A percentile compares a stretch with the other conserved stretches of the same genome.
phyloP scores from a whole-genome alignment of 2,329 filamentous ascomycete species.

The Pseudocercospora pini-densiflorae region DNA sequence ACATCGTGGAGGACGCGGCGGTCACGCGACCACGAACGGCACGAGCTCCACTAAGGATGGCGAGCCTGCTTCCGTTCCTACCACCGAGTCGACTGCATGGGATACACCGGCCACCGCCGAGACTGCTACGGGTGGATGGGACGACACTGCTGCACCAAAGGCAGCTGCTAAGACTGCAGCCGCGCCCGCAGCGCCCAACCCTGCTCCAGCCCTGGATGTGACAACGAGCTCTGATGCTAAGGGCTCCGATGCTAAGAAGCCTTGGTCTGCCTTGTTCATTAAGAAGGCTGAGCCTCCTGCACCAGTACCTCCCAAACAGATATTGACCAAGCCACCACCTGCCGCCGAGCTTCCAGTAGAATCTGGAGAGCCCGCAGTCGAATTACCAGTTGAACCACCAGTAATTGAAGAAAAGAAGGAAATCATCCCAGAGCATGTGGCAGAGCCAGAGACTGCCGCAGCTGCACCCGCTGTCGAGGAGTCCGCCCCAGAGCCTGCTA shows the following conservation, averaged over 20 bases:
- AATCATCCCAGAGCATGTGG: constrained; percentile 12
- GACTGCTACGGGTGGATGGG: constrained; percentile 31
- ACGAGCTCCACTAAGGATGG: constrained; percentile 57
- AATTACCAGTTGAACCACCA: constrained; percentile 23
- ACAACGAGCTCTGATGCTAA: constrained; percentile 41
- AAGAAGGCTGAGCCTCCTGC: constrained; percentile 51
- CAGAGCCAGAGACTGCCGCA: constrained; percentile 21
- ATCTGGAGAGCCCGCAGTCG: constrained; percentile 34
- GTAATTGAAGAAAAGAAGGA: constrained; percentile 35
- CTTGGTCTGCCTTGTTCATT: constrained; percentile 60
- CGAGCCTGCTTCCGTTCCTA: constrained; percentile 63
- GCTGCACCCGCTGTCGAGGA: constrained; percentile 36
- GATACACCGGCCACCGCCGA: constrained; percentile 50
- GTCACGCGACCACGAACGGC: constrained; percentile 64
- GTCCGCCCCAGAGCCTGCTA: constrained; percentile 49
- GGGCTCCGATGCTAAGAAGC: constrained; percentile 51
- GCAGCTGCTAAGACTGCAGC: constrained; percentile 37
- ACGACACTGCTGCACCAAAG: constrained; percentile 27
- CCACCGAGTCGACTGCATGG: constrained; percentile 71
- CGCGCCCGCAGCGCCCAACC: constrained; percentile 33
- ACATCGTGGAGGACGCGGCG: constrained; percentile 64
- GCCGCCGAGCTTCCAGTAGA: constrained; percentile 39
- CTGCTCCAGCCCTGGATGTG: constrained; percentile 40
- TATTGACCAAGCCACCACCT: constrained; percentile 29
- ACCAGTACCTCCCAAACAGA: constrained; percentile 43